phyloP scores from a whole-genome alignment of 371 early-diverging fungal species.

The Mortierella sp. region DNA sequence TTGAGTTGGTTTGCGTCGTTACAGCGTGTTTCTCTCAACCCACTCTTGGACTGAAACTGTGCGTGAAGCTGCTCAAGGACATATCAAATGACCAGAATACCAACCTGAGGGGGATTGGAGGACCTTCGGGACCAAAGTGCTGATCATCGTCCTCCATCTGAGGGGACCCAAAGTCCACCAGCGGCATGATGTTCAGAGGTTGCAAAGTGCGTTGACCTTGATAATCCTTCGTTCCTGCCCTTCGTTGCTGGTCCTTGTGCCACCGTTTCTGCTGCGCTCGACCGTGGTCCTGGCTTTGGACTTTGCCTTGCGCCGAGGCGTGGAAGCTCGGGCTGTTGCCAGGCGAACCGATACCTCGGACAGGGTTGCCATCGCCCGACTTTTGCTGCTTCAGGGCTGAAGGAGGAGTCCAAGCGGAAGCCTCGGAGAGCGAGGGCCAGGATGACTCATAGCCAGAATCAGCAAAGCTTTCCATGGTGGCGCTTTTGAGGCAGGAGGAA shows the following conservation, averaged over 20 bases:
- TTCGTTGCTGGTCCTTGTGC: conserved; percentile 31
- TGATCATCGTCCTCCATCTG: conserved; percentile 48
- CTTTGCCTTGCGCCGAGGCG: background rate
- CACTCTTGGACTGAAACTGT: background rate
- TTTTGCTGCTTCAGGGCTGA: conserved; percentile 17
- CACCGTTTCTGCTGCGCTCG: conserved; percentile 11
- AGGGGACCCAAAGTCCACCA: conserved; percentile 48
- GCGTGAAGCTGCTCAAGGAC: background rate
- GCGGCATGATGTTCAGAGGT: conserved; percentile 19
- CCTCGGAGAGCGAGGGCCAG: conserved; percentile 52
- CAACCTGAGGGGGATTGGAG: conserved; percentile 58
- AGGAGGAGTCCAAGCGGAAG: conserved; percentile 44
- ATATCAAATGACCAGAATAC: conserved; percentile 11
- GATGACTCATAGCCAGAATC: conserved; percentile 55
- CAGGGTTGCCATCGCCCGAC: conserved; percentile 2
- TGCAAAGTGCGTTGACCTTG: conserved; percentile 33
- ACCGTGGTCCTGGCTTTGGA: conserved; percentile 1
- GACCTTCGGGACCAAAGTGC: conserved; percentile 44
- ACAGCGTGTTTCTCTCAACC: conserved; percentile 18
- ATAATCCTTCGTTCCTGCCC: conserved; percentile 24
- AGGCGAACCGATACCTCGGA: background rate
- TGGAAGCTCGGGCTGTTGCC: background rate
- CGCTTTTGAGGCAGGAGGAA: conserved; percentile 5
- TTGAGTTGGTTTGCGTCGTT: conserved; percentile 35
- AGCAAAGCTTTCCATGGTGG: conserved; percentile 24